Base-by-base conservation (phyloP, 1,139 yeast genomes). In the Candida sanyaensis region DNA sequence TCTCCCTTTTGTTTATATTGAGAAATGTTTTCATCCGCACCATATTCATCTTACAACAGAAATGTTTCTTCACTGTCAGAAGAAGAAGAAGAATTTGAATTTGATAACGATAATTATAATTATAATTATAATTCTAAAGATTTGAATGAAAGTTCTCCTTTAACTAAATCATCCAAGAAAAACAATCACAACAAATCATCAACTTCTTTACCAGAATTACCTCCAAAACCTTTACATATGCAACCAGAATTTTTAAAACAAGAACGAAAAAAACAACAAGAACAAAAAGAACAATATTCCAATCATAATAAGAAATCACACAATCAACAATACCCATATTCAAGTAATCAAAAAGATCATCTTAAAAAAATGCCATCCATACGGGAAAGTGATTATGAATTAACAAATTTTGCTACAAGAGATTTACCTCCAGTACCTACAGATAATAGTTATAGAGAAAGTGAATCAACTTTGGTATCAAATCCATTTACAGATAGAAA, bases 341-440 rank as follows among this genome's bases (percentile, higher is more conserved):
- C 24, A 11, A 9, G 26, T 11, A 24, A n/a, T 21, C 23, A 13
- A 10, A 30, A 34, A 10, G 34, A 30, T 12, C 33, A 32, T 24
- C 42, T 30, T 37, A 26, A 33, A 21, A 38, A 28, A 28, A 17
- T 17, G 23, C 39, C 30, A 9, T 38, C 34, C 10, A 34, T 13
- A 5, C 29, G 11, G 37, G 34, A 23, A 17, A 40, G 41, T 12
- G 44, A 44, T 31, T 47, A 42, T 40, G 52, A 49, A 43, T 30
- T 49, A 44, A 12, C 47, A 9, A 27, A 45, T 44, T 41, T 50
- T 13, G 12, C 17, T 8, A 50, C 41, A 43, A 46, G 50, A 23
- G 50, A 47, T 13, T 39, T 51, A 44, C 55, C 55, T 5, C 52
- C 53, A 32, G 13, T 46, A 27, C 53, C 53, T 5, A 37, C 17